Evolutionary conservation across 371 early-diverging fungal genomes (phyloP).

Genomic region (Mucor circinelloides): DNA sequence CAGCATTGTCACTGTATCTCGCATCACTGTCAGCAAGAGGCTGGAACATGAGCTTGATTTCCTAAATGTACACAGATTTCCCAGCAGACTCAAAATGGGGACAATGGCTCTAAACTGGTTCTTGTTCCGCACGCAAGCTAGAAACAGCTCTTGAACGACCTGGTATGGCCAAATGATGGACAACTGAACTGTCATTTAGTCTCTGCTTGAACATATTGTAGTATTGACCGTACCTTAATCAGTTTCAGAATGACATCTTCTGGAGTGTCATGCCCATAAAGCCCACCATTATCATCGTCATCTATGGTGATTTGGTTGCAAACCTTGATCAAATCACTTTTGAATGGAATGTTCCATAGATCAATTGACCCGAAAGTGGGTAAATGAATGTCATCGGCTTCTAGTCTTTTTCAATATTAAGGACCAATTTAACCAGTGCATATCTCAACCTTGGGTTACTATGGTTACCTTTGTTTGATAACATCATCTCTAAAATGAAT

Average conservation of each 20-base stretch:
- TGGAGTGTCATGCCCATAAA: not conserved
- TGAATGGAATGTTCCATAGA: conserved; percentile 17
- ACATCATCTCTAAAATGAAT: not conserved
- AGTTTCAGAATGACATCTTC: conserved; percentile 1
- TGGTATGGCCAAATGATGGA: conserved; percentile 30
- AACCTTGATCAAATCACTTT: conserved; percentile 7
- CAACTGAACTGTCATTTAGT: conserved; percentile 11
- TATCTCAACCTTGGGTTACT: not conserved
- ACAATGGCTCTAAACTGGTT: conserved; percentile 26
- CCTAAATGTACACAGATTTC: conserved; percentile 7
- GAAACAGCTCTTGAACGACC: conserved; percentile 15
- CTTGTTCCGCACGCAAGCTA: conserved; percentile 18
- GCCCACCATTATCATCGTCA: conserved; percentile 5
- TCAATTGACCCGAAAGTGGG: conserved; percentile 6
- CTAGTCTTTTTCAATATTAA: not conserved
- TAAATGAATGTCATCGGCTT: not conserved
- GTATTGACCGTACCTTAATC: not conserved
- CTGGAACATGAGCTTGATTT: not conserved
- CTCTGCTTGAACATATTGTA: not conserved
- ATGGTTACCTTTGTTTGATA: conserved; percentile 1
- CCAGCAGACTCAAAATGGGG: conserved; percentile 21
- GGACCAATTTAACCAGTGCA: not conserved
- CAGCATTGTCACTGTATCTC: not conserved
- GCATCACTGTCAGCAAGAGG: not conserved
- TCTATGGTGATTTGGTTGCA: conserved; percentile 20